These are phyloP conservation scores for Sporothrix variecibatus DNA, from an alignment of 2,329 filamentous ascomycete genomes.

Conservation along the genomic window DNA sequence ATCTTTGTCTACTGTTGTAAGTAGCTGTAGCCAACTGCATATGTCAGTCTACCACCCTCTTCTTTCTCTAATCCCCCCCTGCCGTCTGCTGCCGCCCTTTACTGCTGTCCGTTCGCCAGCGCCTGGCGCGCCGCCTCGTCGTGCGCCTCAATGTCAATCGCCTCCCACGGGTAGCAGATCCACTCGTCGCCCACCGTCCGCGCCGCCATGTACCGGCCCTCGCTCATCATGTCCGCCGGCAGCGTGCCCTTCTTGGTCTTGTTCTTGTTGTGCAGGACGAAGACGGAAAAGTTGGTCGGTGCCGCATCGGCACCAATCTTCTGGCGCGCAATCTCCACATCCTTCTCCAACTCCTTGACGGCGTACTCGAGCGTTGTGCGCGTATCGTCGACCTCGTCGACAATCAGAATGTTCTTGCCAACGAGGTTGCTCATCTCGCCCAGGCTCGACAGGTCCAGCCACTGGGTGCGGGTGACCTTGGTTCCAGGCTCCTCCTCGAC, in stretches of 20 bases:
- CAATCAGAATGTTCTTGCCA: slow-evolving; percentile 87
- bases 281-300: slow-evolving; percentile 88
- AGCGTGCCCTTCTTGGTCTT: slow-evolving; percentile 91
- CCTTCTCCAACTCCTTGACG: slow-evolving; percentile 90
- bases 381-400: slow-evolving; percentile 95
- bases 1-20: neutral
- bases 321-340: slow-evolving; percentile 78
- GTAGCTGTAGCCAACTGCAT: neutral
- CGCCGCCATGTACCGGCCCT: slow-evolving; percentile 78
- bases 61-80: neutral
- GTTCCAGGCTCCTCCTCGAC: slow-evolving; percentile 78
- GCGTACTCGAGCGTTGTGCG: slow-evolving; percentile 93
- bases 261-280: slow-evolving; percentile 98
- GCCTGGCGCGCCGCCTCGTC: slow-evolving; percentile 66
- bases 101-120: slow-evolving; percentile 23
- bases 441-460: slow-evolving; percentile 86
- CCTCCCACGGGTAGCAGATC: slow-evolving; percentile 99
- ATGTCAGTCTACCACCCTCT: neutral
- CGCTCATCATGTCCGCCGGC: slow-evolving; percentile 72
- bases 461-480: slow-evolving; percentile 96
- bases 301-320: slow-evolving; percentile 63
- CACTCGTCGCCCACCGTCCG: slow-evolving; percentile 89
- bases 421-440: slow-evolving; percentile 84
- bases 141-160: slow-evolving; percentile 89
- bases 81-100: neutral